Percentiles rank a stretch among this genome's conserved stretches.
phyloP scores from a whole-genome alignment of 345 rosid genomes.

The Barbarea vulgaris region DNA sequence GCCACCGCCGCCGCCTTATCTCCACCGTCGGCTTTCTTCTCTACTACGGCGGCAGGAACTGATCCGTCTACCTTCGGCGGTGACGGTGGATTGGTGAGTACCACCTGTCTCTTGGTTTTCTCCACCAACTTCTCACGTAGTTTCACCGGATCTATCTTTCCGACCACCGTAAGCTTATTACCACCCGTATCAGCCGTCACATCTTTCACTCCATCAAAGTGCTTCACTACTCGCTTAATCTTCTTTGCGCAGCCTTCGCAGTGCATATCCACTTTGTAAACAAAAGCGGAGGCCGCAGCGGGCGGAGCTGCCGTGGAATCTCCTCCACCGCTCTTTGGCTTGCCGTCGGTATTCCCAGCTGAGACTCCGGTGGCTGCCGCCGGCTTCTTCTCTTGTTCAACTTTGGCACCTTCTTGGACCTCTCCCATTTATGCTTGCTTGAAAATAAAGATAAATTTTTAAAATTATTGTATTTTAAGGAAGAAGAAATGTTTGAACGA shows the following conservation, averaged over 20 bases:
- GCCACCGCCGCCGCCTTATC: constrained; percentile 39
- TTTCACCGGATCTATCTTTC: constrained; percentile 67
- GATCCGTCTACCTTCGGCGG: constrained; percentile 40
- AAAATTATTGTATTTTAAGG: background rate
- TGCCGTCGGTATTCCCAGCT: constrained; percentile 45
- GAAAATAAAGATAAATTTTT: background rate
- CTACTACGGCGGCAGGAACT: constrained; percentile 23
- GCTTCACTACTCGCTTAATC: constrained; percentile 49
- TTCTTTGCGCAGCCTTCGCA: constrained; percentile 91
- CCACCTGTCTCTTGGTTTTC: constrained; percentile 61
- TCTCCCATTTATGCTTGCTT: constrained; percentile 55
- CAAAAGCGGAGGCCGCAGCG: constrained; percentile 19
- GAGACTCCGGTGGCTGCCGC: constrained; percentile 25
- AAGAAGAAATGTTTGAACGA: constrained; percentile 36
- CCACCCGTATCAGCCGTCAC: constrained; percentile 56
- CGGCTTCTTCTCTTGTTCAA: constrained; percentile 55
- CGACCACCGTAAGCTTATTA: constrained; percentile 69
- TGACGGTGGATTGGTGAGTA: constrained; percentile 53
- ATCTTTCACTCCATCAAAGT: constrained; percentile 63
- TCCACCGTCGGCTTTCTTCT: constrained; percentile 44
- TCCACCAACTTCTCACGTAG: constrained; percentile 48
- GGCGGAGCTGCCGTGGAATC: constrained; percentile 34
- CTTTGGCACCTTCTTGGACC: constrained; percentile 54
- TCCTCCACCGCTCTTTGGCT: constrained; percentile 50
- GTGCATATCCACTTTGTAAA: constrained; percentile 78